Conservation (phyloP, 2,329 filamentous ascomycete species). For the Colletotrichum lini region DNA sequence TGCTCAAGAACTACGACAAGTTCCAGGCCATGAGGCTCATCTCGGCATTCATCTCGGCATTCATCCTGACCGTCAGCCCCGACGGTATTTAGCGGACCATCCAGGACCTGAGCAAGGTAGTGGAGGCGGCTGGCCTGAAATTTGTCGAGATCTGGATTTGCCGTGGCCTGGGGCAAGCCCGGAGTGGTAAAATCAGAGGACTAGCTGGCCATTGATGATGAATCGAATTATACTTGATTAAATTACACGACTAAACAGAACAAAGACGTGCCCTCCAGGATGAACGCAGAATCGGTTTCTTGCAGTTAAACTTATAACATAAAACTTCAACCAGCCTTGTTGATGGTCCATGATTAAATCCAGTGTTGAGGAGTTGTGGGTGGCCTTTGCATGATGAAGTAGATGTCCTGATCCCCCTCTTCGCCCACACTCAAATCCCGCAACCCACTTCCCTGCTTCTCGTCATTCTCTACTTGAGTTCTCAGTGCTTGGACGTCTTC, state of each 20-base stretch:
- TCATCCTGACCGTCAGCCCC: constrained; percentile 20
- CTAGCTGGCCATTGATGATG: not conserved
- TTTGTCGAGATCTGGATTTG: constrained; percentile 33
- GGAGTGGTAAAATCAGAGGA: not conserved
- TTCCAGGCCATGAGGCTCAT: constrained; percentile 32
- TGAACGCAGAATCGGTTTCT: not conserved
- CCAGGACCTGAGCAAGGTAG: constrained; percentile 1
- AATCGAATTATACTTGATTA: not conserved
- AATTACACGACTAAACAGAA: too few species aligned
- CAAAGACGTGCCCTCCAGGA: not conserved
- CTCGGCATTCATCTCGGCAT: not conserved
- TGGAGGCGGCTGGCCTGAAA: constrained; percentile 24
- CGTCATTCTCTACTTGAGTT: not conserved
- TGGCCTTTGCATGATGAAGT: constrained; percentile 21
- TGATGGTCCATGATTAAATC: not conserved
- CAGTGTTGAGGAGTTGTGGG: constrained; percentile 22
- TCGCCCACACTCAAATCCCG: not conserved
- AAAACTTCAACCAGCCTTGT: too few species aligned
- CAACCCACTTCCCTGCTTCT: not conserved
- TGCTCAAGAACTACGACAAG: constrained; percentile 30
- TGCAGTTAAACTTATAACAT: not conserved
- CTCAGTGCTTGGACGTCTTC: not conserved
- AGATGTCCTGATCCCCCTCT: constrained; percentile 6
- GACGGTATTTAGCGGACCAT: constrained; percentile 25
- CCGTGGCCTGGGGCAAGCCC: constrained; percentile 14